Base-by-base conservation (phyloP, 2,329 filamentous ascomycete genomes). In the Exophiala lecanii-corni region DNA sequence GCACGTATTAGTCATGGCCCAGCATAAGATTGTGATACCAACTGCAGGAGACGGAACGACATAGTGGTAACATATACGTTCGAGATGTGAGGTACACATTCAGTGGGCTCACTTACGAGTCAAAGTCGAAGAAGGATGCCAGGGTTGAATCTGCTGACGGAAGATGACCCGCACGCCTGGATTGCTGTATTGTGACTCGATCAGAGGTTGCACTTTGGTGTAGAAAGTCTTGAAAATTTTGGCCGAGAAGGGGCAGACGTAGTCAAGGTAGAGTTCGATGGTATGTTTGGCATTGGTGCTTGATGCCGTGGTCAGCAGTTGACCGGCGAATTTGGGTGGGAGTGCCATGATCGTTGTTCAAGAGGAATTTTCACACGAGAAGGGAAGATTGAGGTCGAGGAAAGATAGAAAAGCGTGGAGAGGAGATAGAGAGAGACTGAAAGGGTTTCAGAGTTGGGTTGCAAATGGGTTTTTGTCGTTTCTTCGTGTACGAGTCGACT, bases 121-220 rank as follows among this genome's bases (percentile, higher is more conserved):
- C 9, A 89, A 74, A 5, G 84, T 89, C 30, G 81, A 89, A 15
- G 84, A 88, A 2, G 91, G 91, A 68, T 97, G 89, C 91, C 91
- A 95, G 10, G 89, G 88, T 70, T 95, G 89, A 58, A 96, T 79
- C 63, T 95, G 89, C 63, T 91, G 89, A 37, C 89, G 84, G 73
- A 96, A 86, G 59, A 97, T 78, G 55, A 94, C 73, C 56, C 67
- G 75, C 2, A 95, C 69, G 49, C 73, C 74, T 3, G 54, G 52
- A 47, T 70, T 73, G 17, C 68, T 56, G 51, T 84, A 81, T 57
- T 81, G 80, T 37, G 72, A 57, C 49, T 74, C 71, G 55, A 94
- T 73, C 36, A 78, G 63, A 1, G 86, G 82, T 47, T 78, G 71
- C 45, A 94, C 77, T 20, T 72, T 66, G 44, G 65, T 70, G 66